Evolutionary conservation across 31 red algal genomes (phyloP).

Genomic region (Endocladia muricata): DNA sequence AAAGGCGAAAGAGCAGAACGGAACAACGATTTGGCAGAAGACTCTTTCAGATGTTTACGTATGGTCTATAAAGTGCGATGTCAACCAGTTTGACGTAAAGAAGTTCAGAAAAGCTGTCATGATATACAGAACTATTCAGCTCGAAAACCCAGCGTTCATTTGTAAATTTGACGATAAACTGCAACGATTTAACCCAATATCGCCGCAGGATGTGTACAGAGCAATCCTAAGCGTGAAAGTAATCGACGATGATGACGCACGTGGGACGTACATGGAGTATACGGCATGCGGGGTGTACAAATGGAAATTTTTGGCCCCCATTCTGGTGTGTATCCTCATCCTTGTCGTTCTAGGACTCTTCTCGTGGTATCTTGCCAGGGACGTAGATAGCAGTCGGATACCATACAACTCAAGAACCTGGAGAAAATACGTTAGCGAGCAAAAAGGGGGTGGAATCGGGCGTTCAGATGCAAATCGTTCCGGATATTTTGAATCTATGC

Average conservation of each 20-base stretch:
- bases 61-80: constrained; percentile 9
- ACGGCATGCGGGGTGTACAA: constrained; percentile 28
- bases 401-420: constrained; percentile 42
- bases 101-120: constrained; percentile 16
- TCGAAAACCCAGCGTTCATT: constrained; percentile 34
- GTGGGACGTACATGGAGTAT: background rate
- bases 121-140: constrained; percentile 49
- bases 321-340: background rate
- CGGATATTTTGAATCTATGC: constrained; percentile 1
- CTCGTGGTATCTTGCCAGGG: background rate
- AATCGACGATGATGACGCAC: constrained; percentile 34
- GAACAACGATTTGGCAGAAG: background rate
- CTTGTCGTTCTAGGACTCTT: constrained; percentile 11
- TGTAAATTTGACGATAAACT: constrained; percentile 18
- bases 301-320: constrained; percentile 17
- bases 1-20: background rate
- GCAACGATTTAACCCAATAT: constrained; percentile 20
- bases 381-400: background rate
- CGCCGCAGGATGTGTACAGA: constrained; percentile 31
- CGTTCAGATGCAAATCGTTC: background rate
- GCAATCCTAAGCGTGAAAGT: constrained; percentile 50
- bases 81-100: background rate
- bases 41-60: constrained; percentile 5
- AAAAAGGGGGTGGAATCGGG: background rate
- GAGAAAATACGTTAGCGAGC: constrained; percentile 4